These are phyloP conservation scores for Penicillium silybi DNA, from an alignment of 495 filamentous ascomycete genomes.

Conservation along the genomic window DNA sequence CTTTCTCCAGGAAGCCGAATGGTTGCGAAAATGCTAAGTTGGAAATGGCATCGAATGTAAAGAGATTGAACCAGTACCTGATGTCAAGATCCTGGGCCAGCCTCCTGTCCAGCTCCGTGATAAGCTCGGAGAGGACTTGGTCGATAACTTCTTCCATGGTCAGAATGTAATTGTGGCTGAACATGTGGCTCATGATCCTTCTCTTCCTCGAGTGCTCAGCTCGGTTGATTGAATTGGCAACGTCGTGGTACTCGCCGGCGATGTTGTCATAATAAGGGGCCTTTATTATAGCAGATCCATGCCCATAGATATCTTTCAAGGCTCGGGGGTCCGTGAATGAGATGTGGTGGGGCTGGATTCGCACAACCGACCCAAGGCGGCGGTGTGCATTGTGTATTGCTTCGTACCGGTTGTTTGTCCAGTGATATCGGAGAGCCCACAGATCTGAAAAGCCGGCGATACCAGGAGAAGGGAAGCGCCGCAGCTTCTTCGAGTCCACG, in stretches of 20 bases:
- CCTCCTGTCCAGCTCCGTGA: background rate
- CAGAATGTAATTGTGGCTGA: background rate
- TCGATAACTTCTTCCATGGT: background rate
- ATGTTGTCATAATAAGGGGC: background rate
- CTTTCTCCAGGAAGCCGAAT: background rate
- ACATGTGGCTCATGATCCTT: background rate
- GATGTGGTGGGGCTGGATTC: background rate
- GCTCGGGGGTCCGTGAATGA: background rate
- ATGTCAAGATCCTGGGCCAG: background rate
- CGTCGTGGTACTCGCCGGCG: background rate
- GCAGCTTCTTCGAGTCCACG: background rate
- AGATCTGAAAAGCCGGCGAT: background rate
- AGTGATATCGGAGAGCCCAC: background rate
- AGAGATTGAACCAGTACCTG: background rate
- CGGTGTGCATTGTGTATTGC: background rate
- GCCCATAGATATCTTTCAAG: background rate
- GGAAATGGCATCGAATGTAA: background rate
- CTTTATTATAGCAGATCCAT: background rate
- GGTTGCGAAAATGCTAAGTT: background rate
- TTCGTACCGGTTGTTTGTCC: background rate
- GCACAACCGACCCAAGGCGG: background rate
- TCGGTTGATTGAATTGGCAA: background rate
- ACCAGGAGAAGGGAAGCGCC: background rate
- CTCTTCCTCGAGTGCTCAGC: background rate
- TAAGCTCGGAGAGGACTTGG: background rate